phyloP scores from a whole-genome alignment of 176 grass and related monocot genomes.

The Metroxylon sagu region DNA sequence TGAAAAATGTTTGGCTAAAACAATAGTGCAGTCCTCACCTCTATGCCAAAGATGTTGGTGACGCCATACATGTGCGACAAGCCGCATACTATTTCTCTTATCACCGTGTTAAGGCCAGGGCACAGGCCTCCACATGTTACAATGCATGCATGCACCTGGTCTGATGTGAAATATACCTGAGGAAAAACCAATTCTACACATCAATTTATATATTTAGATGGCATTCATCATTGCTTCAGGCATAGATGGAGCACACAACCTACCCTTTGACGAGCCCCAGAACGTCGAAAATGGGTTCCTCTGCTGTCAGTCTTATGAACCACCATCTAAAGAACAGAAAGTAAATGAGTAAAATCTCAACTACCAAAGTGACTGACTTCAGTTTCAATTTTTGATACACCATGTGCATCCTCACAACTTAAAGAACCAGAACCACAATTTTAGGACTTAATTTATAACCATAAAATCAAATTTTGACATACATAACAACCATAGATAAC shows the following conservation, averaged over 20 bases:
- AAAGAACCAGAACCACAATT: no score
- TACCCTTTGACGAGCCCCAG: conserved; percentile 88
- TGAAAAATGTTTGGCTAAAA: not conserved
- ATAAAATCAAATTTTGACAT: not conserved
- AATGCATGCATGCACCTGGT: conserved; percentile 90
- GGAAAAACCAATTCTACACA: not conserved
- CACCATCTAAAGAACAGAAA: conserved; percentile 52
- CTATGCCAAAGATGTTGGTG: conserved; percentile 76
- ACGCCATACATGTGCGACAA: conserved; percentile 91
- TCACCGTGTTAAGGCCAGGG: conserved; percentile 96
- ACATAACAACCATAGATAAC: conserved; percentile 1
- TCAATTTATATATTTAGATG: not conserved
- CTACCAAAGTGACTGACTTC: not conserved
- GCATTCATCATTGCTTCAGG: not conserved
- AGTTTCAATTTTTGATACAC: no score
- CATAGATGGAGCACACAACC: not conserved
- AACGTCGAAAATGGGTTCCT: conserved; percentile 80
- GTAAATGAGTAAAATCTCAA: not conserved
- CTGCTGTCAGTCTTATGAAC: conserved; percentile 66
- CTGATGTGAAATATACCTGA: conserved; percentile 83
- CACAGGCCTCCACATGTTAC: conserved; percentile 97
- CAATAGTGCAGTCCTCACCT: conserved; percentile 30
- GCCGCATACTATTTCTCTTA: conserved; percentile 95
- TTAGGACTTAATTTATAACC: no score
- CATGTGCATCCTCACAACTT: no score